Conservation (phyloP, 1,284 basidiomycete genomes). For the Tilletia walkeri region DNA sequence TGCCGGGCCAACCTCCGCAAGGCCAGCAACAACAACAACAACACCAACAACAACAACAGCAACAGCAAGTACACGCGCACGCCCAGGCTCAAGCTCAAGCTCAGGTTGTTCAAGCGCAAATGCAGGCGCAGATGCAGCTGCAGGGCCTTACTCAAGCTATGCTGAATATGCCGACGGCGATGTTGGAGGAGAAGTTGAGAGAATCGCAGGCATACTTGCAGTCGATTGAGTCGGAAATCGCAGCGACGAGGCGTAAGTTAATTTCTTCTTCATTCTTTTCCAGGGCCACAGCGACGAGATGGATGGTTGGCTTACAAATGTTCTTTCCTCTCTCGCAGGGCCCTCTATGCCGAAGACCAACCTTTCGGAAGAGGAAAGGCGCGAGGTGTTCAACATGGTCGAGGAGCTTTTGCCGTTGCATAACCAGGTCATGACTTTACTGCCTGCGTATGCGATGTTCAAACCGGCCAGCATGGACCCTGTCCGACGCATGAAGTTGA, state of each 20-base stretch:
- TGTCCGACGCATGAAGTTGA: constrained; percentile 2
- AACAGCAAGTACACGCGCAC: not conserved
- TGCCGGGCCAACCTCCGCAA: not conserved
- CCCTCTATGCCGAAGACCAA: constrained; percentile 6
- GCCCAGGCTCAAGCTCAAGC: not conserved
- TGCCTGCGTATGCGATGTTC: constrained; percentile 5
- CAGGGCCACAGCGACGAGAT: too few relatives aligned
- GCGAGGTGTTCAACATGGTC: not conserved
- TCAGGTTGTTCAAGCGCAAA: not conserved
- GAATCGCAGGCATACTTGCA: constrained; percentile 40
- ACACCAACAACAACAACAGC: not conserved
- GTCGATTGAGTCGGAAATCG: constrained; percentile 40
- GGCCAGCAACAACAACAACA: not conserved
- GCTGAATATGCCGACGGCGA: constrained; percentile 24
- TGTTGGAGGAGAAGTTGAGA: constrained; percentile 44
- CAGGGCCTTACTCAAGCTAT: not conserved
- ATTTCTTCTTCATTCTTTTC: too few relatives aligned
- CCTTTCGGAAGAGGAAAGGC: not conserved
- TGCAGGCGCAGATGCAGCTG: constrained; percentile 5
- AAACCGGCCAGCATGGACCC: constrained; percentile 1
- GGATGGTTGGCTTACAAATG: too few relatives aligned
- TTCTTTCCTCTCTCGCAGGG: not conserved
- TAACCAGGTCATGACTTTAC: not conserved
- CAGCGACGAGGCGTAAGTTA: constrained; percentile 28
- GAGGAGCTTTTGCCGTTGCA: not conserved